Base-by-base conservation (phyloP, 2,329 filamentous ascomycete genomes). In the Aspergillus fumigatus region DNA sequence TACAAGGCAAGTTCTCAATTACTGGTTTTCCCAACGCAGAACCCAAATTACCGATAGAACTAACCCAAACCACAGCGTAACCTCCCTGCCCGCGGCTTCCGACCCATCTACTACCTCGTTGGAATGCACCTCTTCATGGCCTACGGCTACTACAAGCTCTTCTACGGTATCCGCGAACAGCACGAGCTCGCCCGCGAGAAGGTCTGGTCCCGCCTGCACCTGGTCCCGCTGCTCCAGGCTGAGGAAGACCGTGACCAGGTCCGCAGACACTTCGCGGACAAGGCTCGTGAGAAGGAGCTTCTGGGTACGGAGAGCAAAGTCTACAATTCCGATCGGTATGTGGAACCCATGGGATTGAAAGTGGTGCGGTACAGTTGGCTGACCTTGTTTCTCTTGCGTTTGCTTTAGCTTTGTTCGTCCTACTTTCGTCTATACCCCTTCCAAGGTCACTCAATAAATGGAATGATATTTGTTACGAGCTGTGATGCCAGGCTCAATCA, bases 231-330 rank as follows among this genome's bases (percentile, higher is more conserved):
- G 62, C 85, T 99, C 62, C 93, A 97, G 75, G 94, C 94, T 55
- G 94, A 99, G 74, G 92, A 96, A 76, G 94, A 99, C 80, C 88
- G 94, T 59, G 94, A 99, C 78, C 88, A 93, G 74, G 92, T 96
- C 62, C 85, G 94, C 65, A 83, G 93, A 71, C 84, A 93, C 76
- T 84, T 88, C 64, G 94, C 94, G 57, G 90, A 96, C 76, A 86
- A 91, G 83, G 87, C 86, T 64, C 84, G 94, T 64, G 94, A 97
- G 84, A 91, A 92, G 84, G 88, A 92, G 77, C 79, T 99, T 63
- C 72, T 97, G 66, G 94, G 94, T 56, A 86, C 87, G 62, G 89
- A 93, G 75, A 85, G 84, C 53, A 90, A 88, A 79, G 83, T 95
- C 51, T 99, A 97, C 80, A 84, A 97, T 79, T 87, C 84, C 65